Conservation (phyloP, 2,329 filamentous ascomycete genomes). For the Ophiosphaerella herpotricha region DNA sequence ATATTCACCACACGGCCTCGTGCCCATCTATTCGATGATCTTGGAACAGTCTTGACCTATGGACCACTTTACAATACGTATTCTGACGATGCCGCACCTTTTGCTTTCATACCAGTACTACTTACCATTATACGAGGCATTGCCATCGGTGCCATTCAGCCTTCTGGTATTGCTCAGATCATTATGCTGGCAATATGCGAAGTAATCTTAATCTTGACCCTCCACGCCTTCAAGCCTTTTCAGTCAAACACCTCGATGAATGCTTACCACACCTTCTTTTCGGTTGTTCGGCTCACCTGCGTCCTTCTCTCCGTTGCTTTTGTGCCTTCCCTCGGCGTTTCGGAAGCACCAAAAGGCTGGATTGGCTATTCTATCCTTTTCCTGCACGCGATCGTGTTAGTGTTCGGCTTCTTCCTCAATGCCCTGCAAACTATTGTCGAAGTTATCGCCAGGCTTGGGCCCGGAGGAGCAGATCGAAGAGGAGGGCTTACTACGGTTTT, state of each 20-base stretch:
- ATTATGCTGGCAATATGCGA: constrained; percentile 93
- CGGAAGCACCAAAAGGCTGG: constrained; percentile 84
- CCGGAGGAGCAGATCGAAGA: constrained; percentile 76
- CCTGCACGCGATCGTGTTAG: constrained; percentile 80
- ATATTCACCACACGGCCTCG: constrained; percentile 82
- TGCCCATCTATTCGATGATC: constrained; percentile 88
- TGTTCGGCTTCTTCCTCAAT: constrained; percentile 93
- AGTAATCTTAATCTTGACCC: constrained; percentile 82
- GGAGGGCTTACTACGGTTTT: constrained; percentile 87
- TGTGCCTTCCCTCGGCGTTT: constrained; percentile 78
- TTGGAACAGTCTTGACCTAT: constrained; percentile 86
- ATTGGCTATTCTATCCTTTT: constrained; percentile 90
- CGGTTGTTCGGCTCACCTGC: constrained; percentile 74
- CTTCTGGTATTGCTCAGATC: constrained; percentile 89
- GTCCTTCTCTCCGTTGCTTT: constrained; percentile 65
- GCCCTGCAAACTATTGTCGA: constrained; percentile 89
- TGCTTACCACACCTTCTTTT: constrained; percentile 86
- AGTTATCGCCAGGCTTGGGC: constrained; percentile 79
- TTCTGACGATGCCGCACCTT: constrained; percentile 88
- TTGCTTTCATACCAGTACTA: constrained; percentile 83
- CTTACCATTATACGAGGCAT: constrained; percentile 86
- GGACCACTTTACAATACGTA: constrained; percentile 97
- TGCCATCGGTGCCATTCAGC: constrained; percentile 89
- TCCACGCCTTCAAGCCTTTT: constrained; percentile 90
- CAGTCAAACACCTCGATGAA: constrained; percentile 96